A percentile compares a stretch with the other conserved stretches of the same genome.
phyloP scores from a whole-genome alignment of 768 basidiomycete species.

The Tulasnella sp. region DNA sequence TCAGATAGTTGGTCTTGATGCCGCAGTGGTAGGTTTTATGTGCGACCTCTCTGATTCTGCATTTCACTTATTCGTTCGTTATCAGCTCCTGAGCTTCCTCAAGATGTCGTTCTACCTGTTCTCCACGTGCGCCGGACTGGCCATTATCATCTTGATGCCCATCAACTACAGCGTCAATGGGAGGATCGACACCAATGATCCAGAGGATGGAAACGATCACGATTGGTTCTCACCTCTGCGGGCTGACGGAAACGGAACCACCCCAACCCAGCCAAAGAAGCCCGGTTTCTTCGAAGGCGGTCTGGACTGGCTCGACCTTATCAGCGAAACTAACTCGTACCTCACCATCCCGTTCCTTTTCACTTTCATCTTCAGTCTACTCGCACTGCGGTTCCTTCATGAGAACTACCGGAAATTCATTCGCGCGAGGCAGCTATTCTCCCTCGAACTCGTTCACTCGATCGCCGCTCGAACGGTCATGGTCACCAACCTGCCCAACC shows the following conservation, averaged over 20 bases:
- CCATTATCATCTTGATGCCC: constrained; percentile 81
- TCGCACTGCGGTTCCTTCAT: constrained; percentile 78
- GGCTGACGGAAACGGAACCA: background rate
- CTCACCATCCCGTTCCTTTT: constrained; percentile 82
- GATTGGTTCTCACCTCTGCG: constrained; percentile 13
- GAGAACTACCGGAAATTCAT: constrained; percentile 84
- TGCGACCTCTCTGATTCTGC: background rate
- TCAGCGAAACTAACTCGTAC: constrained; percentile 82
- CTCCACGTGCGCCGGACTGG: constrained; percentile 72
- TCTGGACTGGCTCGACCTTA: constrained; percentile 70
- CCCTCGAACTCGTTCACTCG: constrained; percentile 87
- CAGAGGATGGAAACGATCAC: constrained; percentile 29
- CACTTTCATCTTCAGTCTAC: constrained; percentile 85
- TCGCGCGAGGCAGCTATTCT: constrained; percentile 84
- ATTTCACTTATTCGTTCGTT: background rate
- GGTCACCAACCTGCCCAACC: constrained; percentile 71
- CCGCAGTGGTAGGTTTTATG: constrained; percentile 65
- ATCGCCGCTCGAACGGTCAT: constrained; percentile 90
- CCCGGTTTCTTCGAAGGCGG: constrained; percentile 27
- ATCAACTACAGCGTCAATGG: constrained; percentile 75
- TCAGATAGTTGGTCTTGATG: constrained; percentile 94
- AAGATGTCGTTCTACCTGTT: constrained; percentile 93
- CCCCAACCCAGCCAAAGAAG: constrained; percentile 22
- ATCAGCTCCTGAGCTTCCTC: constrained; percentile 83
- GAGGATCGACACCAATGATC: constrained; percentile 36